Evolutionary conservation across 2,329 filamentous ascomycete genomes (phyloP), one percentile per base, ranked within the genome.

Genomic region (Aspergillus sp.): DNA sequence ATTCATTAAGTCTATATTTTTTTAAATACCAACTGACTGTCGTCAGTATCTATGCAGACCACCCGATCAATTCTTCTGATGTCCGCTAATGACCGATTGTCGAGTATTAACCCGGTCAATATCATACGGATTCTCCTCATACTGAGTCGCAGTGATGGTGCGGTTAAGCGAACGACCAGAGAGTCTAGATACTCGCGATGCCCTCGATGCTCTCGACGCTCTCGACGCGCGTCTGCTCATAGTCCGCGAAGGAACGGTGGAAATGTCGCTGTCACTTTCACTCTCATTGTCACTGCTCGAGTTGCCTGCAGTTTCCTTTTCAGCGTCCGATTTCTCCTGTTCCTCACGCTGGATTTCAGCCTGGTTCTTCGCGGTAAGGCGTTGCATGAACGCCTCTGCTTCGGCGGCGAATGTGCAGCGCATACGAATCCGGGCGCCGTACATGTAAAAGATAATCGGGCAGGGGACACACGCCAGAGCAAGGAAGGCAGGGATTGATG

Each of bases 401-500:
- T 68, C 57, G 12, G 57, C 63, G 19, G 65, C 57, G 42, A 57
- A 69, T 41, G 64, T 65, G 46, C 65, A 68, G 36, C 59, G 59
- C 46, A 62, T 57, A 8, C 67, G 58, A 30, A 70, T 64, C 12
- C 42, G 40, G 6, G 60, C 50, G 7, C 66, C 67, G 44, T 68
- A 68, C 41, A 60, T 61, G 49, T 68, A 68, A 45, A 70, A 66
- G 9, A 70, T 49, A 42, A 70, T 66, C 1, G 66, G 67, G 28
- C 70, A 67, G 0, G 68, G 68, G 7, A 68, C 55, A 28, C 67
- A 69, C 1, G 59, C 60, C 6, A 72, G 48, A 0, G 70, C 66
- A 27, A 74, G 48, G 46, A 74, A 73, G 0, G 63, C 72, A 0
- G 68, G 69, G 13, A 74, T 59, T 12, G 62, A 67, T 6, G 65